Conservation (phyloP, 31 red algal species). For the Odonthalia washingtoniensis region DNA sequence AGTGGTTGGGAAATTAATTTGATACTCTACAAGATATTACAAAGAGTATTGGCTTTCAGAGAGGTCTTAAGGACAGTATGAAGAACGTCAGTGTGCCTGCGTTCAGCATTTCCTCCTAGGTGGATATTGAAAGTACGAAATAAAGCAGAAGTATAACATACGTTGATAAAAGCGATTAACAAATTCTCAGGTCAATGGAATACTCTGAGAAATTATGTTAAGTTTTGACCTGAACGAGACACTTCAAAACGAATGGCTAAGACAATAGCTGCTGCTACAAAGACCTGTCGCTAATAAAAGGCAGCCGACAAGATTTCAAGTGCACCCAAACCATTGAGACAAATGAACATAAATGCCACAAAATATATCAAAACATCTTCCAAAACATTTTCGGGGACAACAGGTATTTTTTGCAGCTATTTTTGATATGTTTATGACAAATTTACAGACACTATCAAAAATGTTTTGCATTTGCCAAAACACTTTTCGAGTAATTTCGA, state of each 20-base stretch:
- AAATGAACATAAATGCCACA: too few species aligned
- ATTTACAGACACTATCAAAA: too few species aligned
- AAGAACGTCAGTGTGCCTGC: constrained; percentile 60
- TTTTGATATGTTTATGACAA: too few species aligned
- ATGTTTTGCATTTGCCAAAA: too few species aligned
- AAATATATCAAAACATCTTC: too few species aligned
- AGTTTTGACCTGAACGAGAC: constrained; percentile 57
- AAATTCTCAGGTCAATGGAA: constrained; percentile 57
- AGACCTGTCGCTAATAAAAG: too few species aligned
- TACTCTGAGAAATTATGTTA: constrained; percentile 74
- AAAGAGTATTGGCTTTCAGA: neutral
- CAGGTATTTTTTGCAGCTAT: too few species aligned
- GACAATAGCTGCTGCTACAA: neutral
- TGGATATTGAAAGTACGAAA: constrained; percentile 46
- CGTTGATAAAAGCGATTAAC: constrained; percentile 49
- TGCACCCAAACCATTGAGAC: too few species aligned
- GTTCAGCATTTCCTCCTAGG: constrained; percentile 56
- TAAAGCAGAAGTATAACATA: constrained; percentile 50
- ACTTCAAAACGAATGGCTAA: constrained; percentile 14
- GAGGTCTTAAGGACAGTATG: too few species aligned
- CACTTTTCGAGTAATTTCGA: too few species aligned
- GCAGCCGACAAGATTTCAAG: too few species aligned
- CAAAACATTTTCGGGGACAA: too few species aligned
- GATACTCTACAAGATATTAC: constrained; percentile 1
- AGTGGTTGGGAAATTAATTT: constrained; percentile 49